Percentiles rank a stretch among this genome's conserved stretches.
phyloP scores from a whole-genome alignment of 306 rosid genomes.

The Malus domestica region ASM211411v1 NC_041791.1:36652501-36653000 shows the following conservation, averaged over 20 bases:
- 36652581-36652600: slow-evolving; percentile 40
- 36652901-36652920: not conserved
- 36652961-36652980: slow-evolving; percentile 11
- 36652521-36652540: slow-evolving; percentile 11
- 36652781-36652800: no score
- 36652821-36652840: not conserved
- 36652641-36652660: slow-evolving; percentile 7
- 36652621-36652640: not conserved
- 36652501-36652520: slow-evolving; percentile 3
- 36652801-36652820: no score
- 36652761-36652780: not conserved
- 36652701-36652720: slow-evolving; percentile 12
- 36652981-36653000: not conserved
- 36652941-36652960: slow-evolving; percentile 18
- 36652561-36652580: slow-evolving; percentile 11
- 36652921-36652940: not conserved
- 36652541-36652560: slow-evolving; percentile 17
- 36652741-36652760: not conserved
- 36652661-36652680: not conserved
- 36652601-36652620: slow-evolving; percentile 25
- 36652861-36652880: not conserved
- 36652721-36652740: slow-evolving; percentile 19
- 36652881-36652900: not conserved
- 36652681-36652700: slow-evolving; percentile 2
- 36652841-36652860: not conserved